Base-by-base conservation (phyloP, 2,329 filamentous ascomycete species). In the Chaetomiaceae sp. region DNA sequence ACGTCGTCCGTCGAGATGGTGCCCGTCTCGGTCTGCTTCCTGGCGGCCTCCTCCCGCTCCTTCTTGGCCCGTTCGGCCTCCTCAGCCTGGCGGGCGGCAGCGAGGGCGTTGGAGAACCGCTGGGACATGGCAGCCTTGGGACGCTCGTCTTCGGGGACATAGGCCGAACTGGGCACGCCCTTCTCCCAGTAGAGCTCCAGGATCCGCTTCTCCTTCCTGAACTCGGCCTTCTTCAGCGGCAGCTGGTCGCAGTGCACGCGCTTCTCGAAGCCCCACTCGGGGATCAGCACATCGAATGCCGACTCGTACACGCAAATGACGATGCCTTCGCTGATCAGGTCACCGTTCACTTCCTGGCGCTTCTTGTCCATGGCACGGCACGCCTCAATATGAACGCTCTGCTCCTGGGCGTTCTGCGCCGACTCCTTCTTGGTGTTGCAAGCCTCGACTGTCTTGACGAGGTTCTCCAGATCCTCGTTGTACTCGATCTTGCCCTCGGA, bases 371-470 rank as follows among this genome's bases (percentile, higher is more conserved):
- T 96, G 64, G 84, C 86, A 63, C 94, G 88, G 78, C 94, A 99
- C 5, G 92, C 90, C 69, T 97, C 94, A 59, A 99, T 96, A 73
- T 99, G 94, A 46, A 99, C 91, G 71, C 94, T 97, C 75, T 99
- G 94, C 71, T 99, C 94, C 71, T 99, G 94, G 14, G 94, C 94
- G 66, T 90, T 94, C 74, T 96, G 92, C 1, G 94, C 91, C 12
- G 91, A 97, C 69, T 99, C 94, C 72, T 97, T 99, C 84, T 97
- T 99, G 68, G 89, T 96, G 76, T 99, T 99, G 80, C 90, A 96
- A 63, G 89, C 84, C 72, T 99, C 94, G 8, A 91, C 88, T 47
- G 88, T 95, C 82, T 97, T 99, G 64, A 85, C 85, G 38, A 99
- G 77, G 53, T 79, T 85, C 68, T 99, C 94, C 56, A 94, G 71